These are phyloP conservation scores for Alternaria longipes DNA, from an alignment of 2,329 filamentous ascomycete species.

Conservation along the genomic window DNA sequence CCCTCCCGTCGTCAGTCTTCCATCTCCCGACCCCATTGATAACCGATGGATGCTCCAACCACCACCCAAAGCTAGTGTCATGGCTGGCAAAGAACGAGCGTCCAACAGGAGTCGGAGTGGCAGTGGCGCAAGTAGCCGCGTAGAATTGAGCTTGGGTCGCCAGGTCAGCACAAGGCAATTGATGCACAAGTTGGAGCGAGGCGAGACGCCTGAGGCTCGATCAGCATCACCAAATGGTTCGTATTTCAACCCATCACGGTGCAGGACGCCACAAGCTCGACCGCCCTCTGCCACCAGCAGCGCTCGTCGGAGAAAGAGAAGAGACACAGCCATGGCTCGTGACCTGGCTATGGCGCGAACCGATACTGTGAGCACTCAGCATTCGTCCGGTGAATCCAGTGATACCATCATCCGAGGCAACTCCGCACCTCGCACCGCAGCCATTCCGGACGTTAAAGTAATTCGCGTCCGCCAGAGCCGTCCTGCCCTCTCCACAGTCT, in stretches of 20 bases:
- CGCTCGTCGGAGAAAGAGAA: slow-evolving; percentile 39
- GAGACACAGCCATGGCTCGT: slow-evolving; percentile 37
- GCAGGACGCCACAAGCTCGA: slow-evolving; percentile 38
- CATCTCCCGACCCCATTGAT: slow-evolving; percentile 72
- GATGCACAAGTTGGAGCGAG: slow-evolving; percentile 47
- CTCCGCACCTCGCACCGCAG: slow-evolving; percentile 20
- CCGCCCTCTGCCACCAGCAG: slow-evolving; percentile 44
- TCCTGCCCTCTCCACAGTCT: slow-evolving; percentile 46
- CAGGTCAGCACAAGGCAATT: slow-evolving; percentile 52
- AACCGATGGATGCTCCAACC: slow-evolving; percentile 93
- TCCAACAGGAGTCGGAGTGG: slow-evolving; percentile 66
- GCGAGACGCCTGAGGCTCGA: slow-evolving; percentile 48
- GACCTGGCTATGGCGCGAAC: slow-evolving; percentile 31
- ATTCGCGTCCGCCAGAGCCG: slow-evolving; percentile 39
- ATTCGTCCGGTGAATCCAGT: slow-evolving; percentile 36
- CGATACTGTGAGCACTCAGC: slow-evolving; percentile 29
- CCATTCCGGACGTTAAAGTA: slow-evolving; percentile 31
- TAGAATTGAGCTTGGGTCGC: slow-evolving; percentile 49
- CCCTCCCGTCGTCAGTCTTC: slow-evolving; percentile 82
- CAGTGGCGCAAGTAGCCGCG: slow-evolving; percentile 53
- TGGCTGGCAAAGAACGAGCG: slow-evolving; percentile 84
- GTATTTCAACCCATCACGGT: slow-evolving; percentile 39
- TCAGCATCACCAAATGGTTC: slow-evolving; percentile 50
- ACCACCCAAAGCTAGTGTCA: slow-evolving; percentile 86
- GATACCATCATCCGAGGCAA: slow-evolving; percentile 33